These are phyloP conservation scores for Neurospora sp. DNA, from an alignment of 495 filamentous ascomycete genomes.

Conservation along the genomic window DNA sequence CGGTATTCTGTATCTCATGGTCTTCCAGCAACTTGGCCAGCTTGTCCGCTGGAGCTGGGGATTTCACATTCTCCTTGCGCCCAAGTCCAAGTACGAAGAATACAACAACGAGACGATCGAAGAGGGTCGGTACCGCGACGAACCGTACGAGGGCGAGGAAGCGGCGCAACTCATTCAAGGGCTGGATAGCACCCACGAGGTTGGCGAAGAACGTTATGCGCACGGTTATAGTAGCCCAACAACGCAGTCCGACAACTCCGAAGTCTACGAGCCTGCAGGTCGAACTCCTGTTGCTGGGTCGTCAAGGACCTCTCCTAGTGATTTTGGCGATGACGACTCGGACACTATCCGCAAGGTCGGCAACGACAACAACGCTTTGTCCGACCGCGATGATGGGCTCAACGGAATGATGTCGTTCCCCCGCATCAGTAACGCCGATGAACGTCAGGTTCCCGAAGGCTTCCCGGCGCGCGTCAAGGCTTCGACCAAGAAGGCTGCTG, in stretches of 20 bases:
- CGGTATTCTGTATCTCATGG: slow-evolving; percentile 88
- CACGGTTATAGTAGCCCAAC: slow-evolving; percentile 12
- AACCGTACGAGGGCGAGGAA: slow-evolving; percentile 30
- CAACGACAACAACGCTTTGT: slow-evolving; percentile 3
- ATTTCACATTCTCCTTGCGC: slow-evolving; percentile 81
- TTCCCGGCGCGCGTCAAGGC: slow-evolving; percentile 15
- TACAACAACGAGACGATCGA: slow-evolving; percentile 47
- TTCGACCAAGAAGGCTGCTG: slow-evolving; percentile 7
- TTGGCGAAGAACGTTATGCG: slow-evolving; percentile 3
- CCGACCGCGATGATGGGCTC: slow-evolving; percentile 9
- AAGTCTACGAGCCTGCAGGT: slow-evolving; percentile 35
- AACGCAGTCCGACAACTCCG: slow-evolving; percentile 25
- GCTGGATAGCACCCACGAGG: slow-evolving; percentile 22
- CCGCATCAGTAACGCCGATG: slow-evolving; percentile 25
- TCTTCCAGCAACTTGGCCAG: slow-evolving; percentile 96
- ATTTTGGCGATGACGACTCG: slow-evolving; percentile 33
- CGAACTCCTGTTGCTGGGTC: slow-evolving; percentile 33
- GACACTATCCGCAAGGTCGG: slow-evolving; percentile 8
- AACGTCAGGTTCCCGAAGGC: slow-evolving; percentile 24
- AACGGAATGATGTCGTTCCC: slow-evolving; percentile 36
- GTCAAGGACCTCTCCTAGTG: slow-evolving; percentile 28
- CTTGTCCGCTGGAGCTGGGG: slow-evolving; percentile 97
- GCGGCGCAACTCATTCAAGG: slow-evolving; percentile 16
- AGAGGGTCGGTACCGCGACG: slow-evolving; percentile 60
- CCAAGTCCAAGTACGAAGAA: slow-evolving; percentile 58